Conservation (phyloP, 179 eudicot genomes). For the Carnegiea gigantea region DNA sequence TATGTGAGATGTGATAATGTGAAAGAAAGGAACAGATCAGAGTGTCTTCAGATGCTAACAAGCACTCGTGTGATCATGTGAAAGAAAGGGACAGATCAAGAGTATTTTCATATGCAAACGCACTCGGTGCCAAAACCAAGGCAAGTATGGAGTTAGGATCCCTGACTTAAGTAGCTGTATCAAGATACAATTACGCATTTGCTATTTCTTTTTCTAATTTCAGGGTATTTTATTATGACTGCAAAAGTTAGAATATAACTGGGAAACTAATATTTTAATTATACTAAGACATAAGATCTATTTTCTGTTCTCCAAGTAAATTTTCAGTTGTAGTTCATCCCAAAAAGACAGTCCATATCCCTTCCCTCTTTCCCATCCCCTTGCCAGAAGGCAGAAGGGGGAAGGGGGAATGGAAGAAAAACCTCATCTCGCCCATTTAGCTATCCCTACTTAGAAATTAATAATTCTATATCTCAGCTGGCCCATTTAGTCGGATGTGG, state of each 20-base stretch:
- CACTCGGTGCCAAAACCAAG: not conserved
- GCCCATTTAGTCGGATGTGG: too few relatives aligned
- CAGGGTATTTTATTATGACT: not conserved
- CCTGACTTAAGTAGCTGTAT: not conserved
- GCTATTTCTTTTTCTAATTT: not conserved
- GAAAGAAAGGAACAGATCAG: not conserved
- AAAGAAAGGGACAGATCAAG: not conserved
- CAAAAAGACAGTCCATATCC: too few relatives aligned
- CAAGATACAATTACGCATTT: not conserved
- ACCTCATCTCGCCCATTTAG: too few relatives aligned
- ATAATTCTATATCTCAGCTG: too few relatives aligned
- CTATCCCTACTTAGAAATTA: too few relatives aligned
- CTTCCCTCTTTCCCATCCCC: too few relatives aligned
- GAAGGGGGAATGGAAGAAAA: too few relatives aligned
- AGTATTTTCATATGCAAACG: not conserved
- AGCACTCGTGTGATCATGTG: not conserved
- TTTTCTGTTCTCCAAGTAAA: not conserved
- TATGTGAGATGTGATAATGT: not conserved
- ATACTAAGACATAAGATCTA: not conserved
- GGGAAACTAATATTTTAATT: not conserved
- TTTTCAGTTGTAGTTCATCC: not conserved
- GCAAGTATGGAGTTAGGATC: not conserved
- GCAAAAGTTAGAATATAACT: not conserved
- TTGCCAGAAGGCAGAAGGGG: too few relatives aligned
- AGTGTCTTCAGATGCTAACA: too few relatives aligned